Evolutionary conservation across 768 basidiomycete species (phyloP).

Genomic region (Amanita phalloides): DNA sequence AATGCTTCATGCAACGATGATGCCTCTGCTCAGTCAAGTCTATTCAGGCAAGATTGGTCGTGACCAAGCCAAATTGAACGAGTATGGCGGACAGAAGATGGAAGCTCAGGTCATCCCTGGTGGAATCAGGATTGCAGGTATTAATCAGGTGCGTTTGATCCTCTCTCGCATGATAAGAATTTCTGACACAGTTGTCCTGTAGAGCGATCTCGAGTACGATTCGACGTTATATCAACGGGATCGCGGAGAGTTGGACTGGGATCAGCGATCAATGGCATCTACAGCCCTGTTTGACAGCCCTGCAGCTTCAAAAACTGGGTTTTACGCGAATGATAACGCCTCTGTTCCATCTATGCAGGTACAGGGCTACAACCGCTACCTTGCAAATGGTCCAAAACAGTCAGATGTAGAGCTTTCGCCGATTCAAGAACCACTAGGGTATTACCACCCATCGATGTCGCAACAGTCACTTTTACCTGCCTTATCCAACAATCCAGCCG

Average conservation of each 20-base stretch:
- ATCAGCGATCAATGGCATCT: conserved; percentile 64
- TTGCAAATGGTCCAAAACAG: conserved; percentile 32
- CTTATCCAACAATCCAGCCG: conserved; percentile 26
- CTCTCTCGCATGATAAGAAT: background rate
- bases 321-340: conserved; percentile 21
- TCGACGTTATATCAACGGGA: conserved; percentile 71
- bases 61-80: conserved; percentile 56
- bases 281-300: conserved; percentile 40
- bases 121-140: conserved; percentile 74
- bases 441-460: conserved; percentile 24
- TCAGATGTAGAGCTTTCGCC: conserved; percentile 44
- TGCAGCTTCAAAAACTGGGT: conserved; percentile 30
- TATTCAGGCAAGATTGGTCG: conserved; percentile 62
- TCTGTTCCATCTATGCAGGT: conserved; percentile 7
- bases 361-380: conserved; percentile 48
- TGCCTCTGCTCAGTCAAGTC: conserved; percentile 64
- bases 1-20: conserved; percentile 81
- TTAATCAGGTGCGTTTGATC: conserved; percentile 47
- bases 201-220: conserved; percentile 75
- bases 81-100: conserved; percentile 71
- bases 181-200: conserved; percentile 1
- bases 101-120: conserved; percentile 66
- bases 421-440: conserved; percentile 25
- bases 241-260: conserved; percentile 84
- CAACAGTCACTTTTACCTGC: conserved; percentile 29